These are phyloP conservation scores for Mycosphaerella sp. DNA, from an alignment of 2,329 filamentous ascomycete genomes.

Conservation along the genomic window DNA sequence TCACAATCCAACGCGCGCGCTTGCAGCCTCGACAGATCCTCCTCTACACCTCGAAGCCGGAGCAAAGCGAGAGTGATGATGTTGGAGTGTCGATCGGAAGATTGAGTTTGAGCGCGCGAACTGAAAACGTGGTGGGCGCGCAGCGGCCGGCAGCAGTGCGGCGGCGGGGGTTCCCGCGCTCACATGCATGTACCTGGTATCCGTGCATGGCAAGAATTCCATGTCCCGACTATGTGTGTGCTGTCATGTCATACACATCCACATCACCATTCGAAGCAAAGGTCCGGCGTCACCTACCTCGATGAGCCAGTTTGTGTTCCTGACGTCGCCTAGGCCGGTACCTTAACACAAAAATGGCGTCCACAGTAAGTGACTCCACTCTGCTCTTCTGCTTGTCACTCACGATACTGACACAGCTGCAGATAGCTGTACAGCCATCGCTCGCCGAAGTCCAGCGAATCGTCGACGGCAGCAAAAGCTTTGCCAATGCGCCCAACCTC, in stretches of 20 bases:
- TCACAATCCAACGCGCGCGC: slow-evolving; percentile 3
- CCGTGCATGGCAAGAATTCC: too few relatives aligned
- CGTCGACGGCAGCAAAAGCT: slow-evolving; percentile 46
- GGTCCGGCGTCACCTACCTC: slow-evolving; percentile 5
- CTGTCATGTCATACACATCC: neutral
- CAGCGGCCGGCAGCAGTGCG: too few relatives aligned
- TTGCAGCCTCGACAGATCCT: slow-evolving; percentile 5
- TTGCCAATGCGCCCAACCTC: slow-evolving; percentile 62
- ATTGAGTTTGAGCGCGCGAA: neutral
- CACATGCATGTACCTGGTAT: too few relatives aligned
- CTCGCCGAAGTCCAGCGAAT: slow-evolving; percentile 54
- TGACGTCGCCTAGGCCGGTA: slow-evolving; percentile 31
- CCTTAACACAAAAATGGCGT: slow-evolving; percentile 20
- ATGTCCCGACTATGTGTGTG: too few relatives aligned
- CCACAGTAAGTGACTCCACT: slow-evolving; percentile 9
- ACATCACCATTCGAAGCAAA: neutral
- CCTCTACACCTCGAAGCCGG: neutral
- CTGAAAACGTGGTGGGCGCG: neutral
- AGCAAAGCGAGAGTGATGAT: neutral
- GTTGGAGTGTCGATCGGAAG: neutral
- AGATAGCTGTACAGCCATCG: slow-evolving; percentile 52
- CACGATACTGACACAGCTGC: slow-evolving; percentile 5
- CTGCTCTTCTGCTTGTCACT: slow-evolving; percentile 2
- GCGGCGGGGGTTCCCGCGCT: too few relatives aligned
- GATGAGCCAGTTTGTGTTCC: slow-evolving; percentile 28